Conservation (phyloP, 208 protist species). For the Leishmania arabica region DNA sequence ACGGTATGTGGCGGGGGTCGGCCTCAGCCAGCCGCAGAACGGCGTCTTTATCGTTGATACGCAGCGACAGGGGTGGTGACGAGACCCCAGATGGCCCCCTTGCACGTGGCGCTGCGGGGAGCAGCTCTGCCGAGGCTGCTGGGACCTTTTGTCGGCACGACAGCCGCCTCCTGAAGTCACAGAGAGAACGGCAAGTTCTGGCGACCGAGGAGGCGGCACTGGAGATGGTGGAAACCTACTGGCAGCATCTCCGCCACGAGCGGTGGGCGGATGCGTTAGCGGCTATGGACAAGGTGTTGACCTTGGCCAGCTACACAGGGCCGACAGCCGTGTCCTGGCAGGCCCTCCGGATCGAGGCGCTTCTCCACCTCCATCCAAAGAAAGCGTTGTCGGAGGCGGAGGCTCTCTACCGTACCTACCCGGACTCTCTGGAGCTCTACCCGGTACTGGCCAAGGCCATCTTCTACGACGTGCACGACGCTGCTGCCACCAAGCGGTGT, state of each 20-base stretch:
- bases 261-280: slow-evolving; percentile 45
- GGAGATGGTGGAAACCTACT: slow-evolving; percentile 50
- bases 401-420: slow-evolving; percentile 35
- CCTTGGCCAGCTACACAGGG: slow-evolving; percentile 27
- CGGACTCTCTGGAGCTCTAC: slow-evolving; percentile 48
- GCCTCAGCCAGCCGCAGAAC: background rate
- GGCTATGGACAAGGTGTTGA: slow-evolving; percentile 40
- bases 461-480: slow-evolving; percentile 80
- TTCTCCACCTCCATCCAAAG: slow-evolving; percentile 52
- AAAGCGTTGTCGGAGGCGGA: slow-evolving; percentile 44
- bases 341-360: slow-evolving; percentile 50
- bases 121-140: background rate
- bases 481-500: slow-evolving; percentile 36
- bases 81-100: background rate
- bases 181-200: slow-evolving; percentile 39
- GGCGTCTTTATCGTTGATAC: background rate
- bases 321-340: slow-evolving; percentile 51
- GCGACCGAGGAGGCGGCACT: slow-evolving; percentile 43
- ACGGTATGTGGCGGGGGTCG: background rate
- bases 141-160: background rate
- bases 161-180: slow-evolving; percentile 18
- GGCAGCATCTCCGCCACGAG: slow-evolving; percentile 38
- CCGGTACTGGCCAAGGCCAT: slow-evolving; percentile 69
- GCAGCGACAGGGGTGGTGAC: background rate
- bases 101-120: background rate